Evolutionary conservation across 2,329 filamentous ascomycete species (phyloP).

Genomic region (Xylariaceae sp.): DNA sequence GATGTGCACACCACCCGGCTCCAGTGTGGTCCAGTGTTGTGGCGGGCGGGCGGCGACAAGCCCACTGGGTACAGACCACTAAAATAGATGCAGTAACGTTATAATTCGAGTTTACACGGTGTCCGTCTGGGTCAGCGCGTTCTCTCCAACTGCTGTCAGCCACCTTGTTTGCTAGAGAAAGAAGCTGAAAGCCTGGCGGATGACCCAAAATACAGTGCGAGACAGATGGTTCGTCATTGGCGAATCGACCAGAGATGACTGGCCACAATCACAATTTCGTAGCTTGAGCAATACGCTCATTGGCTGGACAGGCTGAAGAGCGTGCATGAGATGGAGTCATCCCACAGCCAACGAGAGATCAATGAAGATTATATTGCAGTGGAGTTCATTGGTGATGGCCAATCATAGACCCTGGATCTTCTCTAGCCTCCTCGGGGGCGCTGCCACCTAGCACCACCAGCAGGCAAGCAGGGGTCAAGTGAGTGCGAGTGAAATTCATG

Average conservation of each 20-base stretch:
- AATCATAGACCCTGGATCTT: conserved; percentile 3
- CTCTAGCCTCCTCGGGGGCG: conserved; percentile 10
- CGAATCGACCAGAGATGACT: conserved; percentile 7
- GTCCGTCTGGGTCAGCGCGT: neutral
- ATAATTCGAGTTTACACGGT: neutral
- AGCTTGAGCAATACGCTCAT: conserved; percentile 4
- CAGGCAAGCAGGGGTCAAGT: too few relatives aligned
- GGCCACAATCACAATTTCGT: conserved; percentile 10
- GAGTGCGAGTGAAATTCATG: too few relatives aligned
- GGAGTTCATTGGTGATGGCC: conserved; percentile 4
- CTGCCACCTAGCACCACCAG: conserved; percentile 3
- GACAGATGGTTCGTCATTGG: neutral
- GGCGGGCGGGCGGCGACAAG: neutral
- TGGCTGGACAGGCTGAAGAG: conserved; percentile 9
- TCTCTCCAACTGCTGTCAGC: neutral
- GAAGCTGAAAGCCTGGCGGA: neutral
- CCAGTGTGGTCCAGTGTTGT: neutral
- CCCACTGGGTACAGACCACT: neutral
- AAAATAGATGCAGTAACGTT: neutral
- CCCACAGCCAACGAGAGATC: conserved; percentile 9
- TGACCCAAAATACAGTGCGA: neutral
- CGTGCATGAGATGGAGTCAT: conserved; percentile 10
- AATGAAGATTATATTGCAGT: neutral
- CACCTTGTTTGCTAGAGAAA: neutral
- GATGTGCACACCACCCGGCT: conserved; percentile 3